These are phyloP conservation scores for Akebia trifoliata DNA, from an alignment of 164 flowering plant genomes.

Conservation along the genomic window DNA sequence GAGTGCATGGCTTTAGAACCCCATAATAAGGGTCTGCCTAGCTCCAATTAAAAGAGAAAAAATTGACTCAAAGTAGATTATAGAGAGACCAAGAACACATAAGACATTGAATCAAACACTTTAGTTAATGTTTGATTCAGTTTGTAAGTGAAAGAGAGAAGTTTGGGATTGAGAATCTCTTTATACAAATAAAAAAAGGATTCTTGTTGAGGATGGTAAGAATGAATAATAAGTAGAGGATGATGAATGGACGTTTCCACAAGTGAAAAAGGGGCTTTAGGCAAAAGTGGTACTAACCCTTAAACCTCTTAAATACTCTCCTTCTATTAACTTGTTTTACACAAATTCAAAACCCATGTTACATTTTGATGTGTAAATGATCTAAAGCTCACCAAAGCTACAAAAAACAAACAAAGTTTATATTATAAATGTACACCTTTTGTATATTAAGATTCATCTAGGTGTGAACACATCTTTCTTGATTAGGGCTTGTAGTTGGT, in stretches of 20 bases:
- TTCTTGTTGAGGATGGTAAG: not conserved
- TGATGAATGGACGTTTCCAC: too few relatives aligned
- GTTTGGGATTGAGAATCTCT: constrained; percentile 7
- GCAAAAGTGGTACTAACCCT: constrained; percentile 8
- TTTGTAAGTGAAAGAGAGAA: constrained; percentile 3
- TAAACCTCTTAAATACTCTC: not conserved
- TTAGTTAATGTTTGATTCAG: not conserved
- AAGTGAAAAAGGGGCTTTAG: constrained; percentile 12
- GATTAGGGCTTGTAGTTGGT: not conserved
- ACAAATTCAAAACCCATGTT: not conserved
- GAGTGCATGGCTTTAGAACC: constrained; percentile 10
- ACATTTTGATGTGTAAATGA: constrained; percentile 9
- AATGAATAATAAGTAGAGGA: not conserved
- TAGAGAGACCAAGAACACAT: not conserved
- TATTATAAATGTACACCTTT: not conserved
- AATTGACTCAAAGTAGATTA: not conserved
- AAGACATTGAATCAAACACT: not conserved
- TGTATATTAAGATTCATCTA: constrained; percentile 9
- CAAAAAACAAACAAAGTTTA: not conserved
- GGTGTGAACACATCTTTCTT: constrained; percentile 11
- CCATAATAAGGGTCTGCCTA: not conserved
- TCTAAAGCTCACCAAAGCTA: constrained; percentile 8
- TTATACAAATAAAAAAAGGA: constrained; percentile 4
- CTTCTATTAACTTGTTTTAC: not conserved
- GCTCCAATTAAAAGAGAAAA: not conserved